These are phyloP conservation scores for Cladosporium sp. DNA, from an alignment of 2,329 filamentous ascomycete species.

Conservation along the genomic window DNA sequence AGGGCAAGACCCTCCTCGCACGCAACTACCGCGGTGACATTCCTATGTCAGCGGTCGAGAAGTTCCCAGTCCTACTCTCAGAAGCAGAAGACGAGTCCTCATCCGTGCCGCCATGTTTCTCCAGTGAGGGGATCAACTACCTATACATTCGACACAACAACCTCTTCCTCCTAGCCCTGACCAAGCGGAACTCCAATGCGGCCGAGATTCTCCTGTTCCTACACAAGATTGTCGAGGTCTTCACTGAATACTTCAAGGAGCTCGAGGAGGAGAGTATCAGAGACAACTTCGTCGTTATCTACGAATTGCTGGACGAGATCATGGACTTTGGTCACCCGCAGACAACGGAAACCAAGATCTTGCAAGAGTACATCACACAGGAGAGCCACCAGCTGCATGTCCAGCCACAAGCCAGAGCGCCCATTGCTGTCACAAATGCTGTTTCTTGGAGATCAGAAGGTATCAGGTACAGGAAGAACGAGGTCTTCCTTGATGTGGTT, in stretches of 20 bases:
- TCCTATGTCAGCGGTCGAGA: conserved; percentile 98
- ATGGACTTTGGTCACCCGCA: conserved; percentile 99
- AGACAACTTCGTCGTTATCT: conserved; percentile 99
- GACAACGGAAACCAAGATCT: conserved; percentile 96
- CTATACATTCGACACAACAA: conserved; percentile 99
- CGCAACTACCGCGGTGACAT: conserved; percentile 98
- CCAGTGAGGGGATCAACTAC: conserved; percentile 98
- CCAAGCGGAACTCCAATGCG: conserved; percentile 98
- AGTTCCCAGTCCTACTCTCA: conserved; percentile 91
- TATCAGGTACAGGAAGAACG: conserved; percentile 98
- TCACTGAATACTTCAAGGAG: conserved; percentile 99
- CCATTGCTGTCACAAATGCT: conserved; percentile 96
- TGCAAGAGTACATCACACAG: conserved; percentile 96
- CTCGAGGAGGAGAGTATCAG: conserved; percentile 97
- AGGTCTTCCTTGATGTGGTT: conserved; percentile 96
- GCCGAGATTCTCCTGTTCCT: conserved; percentile 97
- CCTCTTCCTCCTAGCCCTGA: conserved; percentile 94
- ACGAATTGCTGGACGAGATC: conserved; percentile 98
- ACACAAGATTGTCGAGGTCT: conserved; percentile 97
- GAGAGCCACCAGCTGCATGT: conserved; percentile 98
- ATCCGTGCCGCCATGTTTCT: conserved; percentile 95
- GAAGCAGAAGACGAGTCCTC: conserved; percentile 99
- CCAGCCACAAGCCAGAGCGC: conserved; percentile 74
- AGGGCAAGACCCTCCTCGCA: conserved; percentile 99
- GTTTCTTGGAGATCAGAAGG: conserved; percentile 98